Base-by-base conservation (phyloP, 164 flowering plant species). In the Vitis riparia region DNA sequence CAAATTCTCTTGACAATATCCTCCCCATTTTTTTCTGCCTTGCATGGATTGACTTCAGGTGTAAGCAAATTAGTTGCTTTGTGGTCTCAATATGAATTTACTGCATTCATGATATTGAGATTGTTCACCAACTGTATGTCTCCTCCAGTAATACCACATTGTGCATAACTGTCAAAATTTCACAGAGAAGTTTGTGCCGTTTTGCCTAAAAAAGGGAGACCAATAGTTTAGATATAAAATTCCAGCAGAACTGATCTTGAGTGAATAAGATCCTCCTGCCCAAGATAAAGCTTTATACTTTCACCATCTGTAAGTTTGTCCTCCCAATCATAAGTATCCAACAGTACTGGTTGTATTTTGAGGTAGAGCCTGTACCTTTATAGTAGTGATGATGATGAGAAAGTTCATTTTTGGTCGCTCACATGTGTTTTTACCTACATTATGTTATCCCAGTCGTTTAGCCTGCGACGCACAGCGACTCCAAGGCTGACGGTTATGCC, bases 381-480 rank as follows among this genome's bases (percentile, higher is more conserved):
- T 17, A 53, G 11, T 1, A 53, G 11, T 11, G n/a, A 11, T 14
- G 15, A 14, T 53, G 56, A 53, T 53, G 0, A 53, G 10, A 23
- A 23, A 23, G 16, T 27, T 50, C 57, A 65, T 19, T 52, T 13
- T 23, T 5, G 2, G 14, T 19, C 47, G 47, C 52, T 55, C 1
- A 13, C 13, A 12, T 63, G 27, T 37, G 51, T n/a, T 19, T 16
- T 68, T 29, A 3, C 16, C 17, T 16, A 59, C 71, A 53, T 56
- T 69, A n/a, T 64, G 19, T 65, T 19, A 3, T 55, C 57, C 13
- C 89, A 94, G 98, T 91, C 97, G 32, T 86, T 88, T 86, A 88
- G 67, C 78, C 85, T 94, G 49, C 83, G 90, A 77, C 93, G 83
- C 67, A 92, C 93, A 8, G 73, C 27, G 14, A 55, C 88, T 12